A percentile compares a stretch with the other conserved stretches of the same genome.
These are phyloP conservation scores for Fallopia convolvulus DNA, from an alignment of 148 eudicot genomes.

Conservation along the genomic window DNA sequence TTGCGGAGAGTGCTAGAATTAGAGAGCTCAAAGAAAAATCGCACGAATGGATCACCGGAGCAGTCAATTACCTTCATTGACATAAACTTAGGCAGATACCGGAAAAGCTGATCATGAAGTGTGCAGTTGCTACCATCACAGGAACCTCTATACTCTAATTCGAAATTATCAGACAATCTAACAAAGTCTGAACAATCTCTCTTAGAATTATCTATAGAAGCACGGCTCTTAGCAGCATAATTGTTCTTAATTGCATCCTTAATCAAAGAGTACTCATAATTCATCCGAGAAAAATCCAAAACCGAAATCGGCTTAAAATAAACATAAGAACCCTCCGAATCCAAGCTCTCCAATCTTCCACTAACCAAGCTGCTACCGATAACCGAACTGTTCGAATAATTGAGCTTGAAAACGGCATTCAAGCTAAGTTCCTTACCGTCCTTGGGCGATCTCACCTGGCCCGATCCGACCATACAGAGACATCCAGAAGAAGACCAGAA, in stretches of 20 bases:
- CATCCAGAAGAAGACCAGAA: constrained; percentile 61
- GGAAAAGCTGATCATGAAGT: constrained; percentile 35
- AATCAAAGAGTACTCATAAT: constrained; percentile 45
- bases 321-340: constrained; percentile 12
- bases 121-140: constrained; percentile 52
- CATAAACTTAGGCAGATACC: constrained; percentile 47
- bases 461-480: constrained; percentile 78
- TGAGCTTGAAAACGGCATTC: constrained; percentile 49
- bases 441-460: constrained; percentile 3
- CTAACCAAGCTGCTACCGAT: constrained; percentile 48
- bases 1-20: constrained; percentile 28
- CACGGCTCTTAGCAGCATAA: neutral
- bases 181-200: constrained; percentile 23
- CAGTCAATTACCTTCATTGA: constrained; percentile 50
- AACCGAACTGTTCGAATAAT: constrained; percentile 41
- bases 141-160: constrained; percentile 37
- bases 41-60: constrained; percentile 26
- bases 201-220: neutral
- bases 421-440: constrained; percentile 12
- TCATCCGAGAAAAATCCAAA: constrained; percentile 48
- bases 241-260: constrained; percentile 23
- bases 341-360: constrained; percentile 56
- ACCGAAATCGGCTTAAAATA: constrained; percentile 36
- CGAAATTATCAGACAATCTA: constrained; percentile 26
- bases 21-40: constrained; percentile 47